Evolutionary conservation across 805 yeast species (phyloP).

Genomic region (Metschnikowia noctiluminum): DNA sequence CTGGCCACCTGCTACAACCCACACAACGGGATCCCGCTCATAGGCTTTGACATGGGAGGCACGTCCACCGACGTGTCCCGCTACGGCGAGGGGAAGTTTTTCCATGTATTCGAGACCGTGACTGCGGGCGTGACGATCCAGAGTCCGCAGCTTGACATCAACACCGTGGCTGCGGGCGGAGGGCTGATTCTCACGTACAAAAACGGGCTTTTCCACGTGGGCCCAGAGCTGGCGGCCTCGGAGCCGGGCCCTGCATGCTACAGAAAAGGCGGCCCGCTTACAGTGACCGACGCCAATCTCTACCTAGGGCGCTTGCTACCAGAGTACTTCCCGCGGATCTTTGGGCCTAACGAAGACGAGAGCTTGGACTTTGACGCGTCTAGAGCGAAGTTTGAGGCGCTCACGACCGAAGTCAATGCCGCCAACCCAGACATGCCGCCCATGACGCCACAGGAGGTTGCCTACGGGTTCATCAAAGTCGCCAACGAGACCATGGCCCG

Average conservation of each 20-base stretch:
- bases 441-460: conserved; percentile 19
- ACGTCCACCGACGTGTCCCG: conserved; percentile 46
- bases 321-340: conserved; percentile 19
- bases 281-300: conserved; percentile 21
- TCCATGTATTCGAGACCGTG: conserved; percentile 44
- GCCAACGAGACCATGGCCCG: conserved; percentile 22
- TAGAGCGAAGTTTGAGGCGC: conserved; percentile 10
- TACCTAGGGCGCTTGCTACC: conserved; percentile 19
- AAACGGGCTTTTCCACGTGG: conserved; percentile 21
- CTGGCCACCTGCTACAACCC: conserved; percentile 68
- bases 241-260: conserved; percentile 23
- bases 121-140: conserved; percentile 43
- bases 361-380: conserved; percentile 16
- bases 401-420: conserved; percentile 15
- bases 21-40: conserved; percentile 50
- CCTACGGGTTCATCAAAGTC: conserved; percentile 18
- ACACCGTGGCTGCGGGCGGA: conserved; percentile 49
- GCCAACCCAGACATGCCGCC: conserved; percentile 11
- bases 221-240: conserved; percentile 20
- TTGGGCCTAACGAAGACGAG: conserved; percentile 17
- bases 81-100: conserved; percentile 35
- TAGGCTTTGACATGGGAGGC: conserved; percentile 45
- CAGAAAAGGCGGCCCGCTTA: conserved; percentile 21
- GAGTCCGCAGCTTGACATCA: conserved; percentile 42
- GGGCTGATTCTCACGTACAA: conserved; percentile 31